Percentiles rank a stretch among this genome's conserved stretches.
These are phyloP conservation scores for Yamadazyma takamatsuzukensis DNA, from an alignment of 805 yeast genomes.

Conservation along the genomic window DNA sequence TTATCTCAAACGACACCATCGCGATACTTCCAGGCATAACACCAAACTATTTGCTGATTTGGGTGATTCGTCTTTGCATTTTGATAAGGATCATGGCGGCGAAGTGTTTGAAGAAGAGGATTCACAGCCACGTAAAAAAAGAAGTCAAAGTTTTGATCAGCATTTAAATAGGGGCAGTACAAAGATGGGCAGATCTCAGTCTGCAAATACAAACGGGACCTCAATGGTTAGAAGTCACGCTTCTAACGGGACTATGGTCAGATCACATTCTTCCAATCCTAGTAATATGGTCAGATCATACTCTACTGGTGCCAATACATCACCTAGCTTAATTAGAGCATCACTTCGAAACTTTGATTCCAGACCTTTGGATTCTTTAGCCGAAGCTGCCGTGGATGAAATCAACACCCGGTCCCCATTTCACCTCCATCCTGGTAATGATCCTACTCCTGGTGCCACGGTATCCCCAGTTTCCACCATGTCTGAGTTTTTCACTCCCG, in stretches of 20 bases:
- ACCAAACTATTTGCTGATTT: slow-evolving; percentile 11
- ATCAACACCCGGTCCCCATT: slow-evolving; percentile 15
- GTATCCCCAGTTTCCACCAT: slow-evolving; percentile 11
- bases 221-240: neutral
- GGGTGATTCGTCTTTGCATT: slow-evolving; percentile 12
- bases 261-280: slow-evolving; percentile 19
- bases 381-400: slow-evolving; percentile 34
- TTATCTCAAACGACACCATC: slow-evolving; percentile 12
- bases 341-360: neutral
- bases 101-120: neutral
- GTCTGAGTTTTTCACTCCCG: slow-evolving; percentile 11
- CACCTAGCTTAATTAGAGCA: no score
- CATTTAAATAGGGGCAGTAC: no score
- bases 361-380: slow-evolving; percentile 25
- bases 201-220: neutral
- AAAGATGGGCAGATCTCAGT: no score
- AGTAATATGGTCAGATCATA: neutral
- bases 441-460: slow-evolving; percentile 3
- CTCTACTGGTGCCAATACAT: neutral
- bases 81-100: slow-evolving; percentile 3
- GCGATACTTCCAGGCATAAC: slow-evolving; percentile 8
- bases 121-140: slow-evolving; percentile 3
- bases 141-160: slow-evolving; percentile 14
- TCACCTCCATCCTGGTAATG: slow-evolving; percentile 2
- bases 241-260: slow-evolving; percentile 9